phyloP scores from a whole-genome alignment of 148 eudicot species.

The Rhododendron ferrugineum region DNA sequence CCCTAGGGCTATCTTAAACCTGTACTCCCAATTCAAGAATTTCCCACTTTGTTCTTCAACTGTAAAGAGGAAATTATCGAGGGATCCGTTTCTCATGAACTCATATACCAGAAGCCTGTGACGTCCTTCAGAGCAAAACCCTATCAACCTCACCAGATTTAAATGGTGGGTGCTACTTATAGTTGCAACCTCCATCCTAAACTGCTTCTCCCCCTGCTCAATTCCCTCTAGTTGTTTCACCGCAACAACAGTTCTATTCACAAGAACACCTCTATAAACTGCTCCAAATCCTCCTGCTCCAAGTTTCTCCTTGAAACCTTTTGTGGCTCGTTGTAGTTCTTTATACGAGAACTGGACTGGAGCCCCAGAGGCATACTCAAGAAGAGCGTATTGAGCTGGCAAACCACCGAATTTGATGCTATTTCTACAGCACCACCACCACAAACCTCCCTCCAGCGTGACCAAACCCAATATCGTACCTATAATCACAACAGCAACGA shows the following conservation, averaged over 20 bases:
- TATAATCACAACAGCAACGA: conserved; percentile 48
- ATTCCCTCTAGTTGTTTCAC: conserved; percentile 83
- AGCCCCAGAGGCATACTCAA: conserved; percentile 89
- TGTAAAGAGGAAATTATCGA: conserved; percentile 54
- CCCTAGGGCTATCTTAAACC: conserved; percentile 72
- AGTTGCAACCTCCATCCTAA: conserved; percentile 90
- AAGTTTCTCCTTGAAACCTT: conserved; percentile 77
- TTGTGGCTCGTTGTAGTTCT: conserved; percentile 64
- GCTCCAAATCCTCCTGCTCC: conserved; percentile 89
- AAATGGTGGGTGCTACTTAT: conserved; percentile 89
- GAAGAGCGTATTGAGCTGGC: conserved; percentile 64
- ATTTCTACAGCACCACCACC: conserved; percentile 78
- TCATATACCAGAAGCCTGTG: conserved; percentile 83
- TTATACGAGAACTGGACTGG: conserved; percentile 74
- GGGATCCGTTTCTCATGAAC: conserved; percentile 80
- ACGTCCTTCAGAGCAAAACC: conserved; percentile 78
- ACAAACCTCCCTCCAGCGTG: conserved; percentile 44
- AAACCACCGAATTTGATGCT: conserved; percentile 48
- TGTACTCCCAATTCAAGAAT: conserved; percentile 49
- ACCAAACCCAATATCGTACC: conserved; percentile 36
- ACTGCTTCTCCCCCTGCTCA: conserved; percentile 90
- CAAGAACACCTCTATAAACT: conserved; percentile 61
- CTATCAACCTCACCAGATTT: conserved; percentile 73
- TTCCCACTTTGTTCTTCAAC: conserved; percentile 27
- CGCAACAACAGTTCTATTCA: conserved; percentile 54